Evolutionary conservation across 176 grass and related monocot species (phyloP).

Genomic region (Microstegium vimineum): DNA sequence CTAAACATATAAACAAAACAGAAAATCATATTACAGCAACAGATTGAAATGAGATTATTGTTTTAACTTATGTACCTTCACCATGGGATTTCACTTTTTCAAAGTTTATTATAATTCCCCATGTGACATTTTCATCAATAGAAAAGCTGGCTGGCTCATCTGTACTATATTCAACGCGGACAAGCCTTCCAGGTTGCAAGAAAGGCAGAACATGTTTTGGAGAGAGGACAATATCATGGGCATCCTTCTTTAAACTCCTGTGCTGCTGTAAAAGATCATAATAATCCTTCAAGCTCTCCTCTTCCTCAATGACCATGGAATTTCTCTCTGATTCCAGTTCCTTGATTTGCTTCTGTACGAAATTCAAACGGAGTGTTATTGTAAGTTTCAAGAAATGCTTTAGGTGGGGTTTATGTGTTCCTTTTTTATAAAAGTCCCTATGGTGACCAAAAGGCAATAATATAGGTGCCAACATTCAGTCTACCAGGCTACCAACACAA

Average conservation of each 20-base stretch:
- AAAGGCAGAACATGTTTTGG: constrained; percentile 90
- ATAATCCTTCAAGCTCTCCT: constrained; percentile 83
- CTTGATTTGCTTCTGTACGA: constrained; percentile 77
- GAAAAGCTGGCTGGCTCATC: constrained; percentile 48
- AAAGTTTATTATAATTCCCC: constrained; percentile 90
- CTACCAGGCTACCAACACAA: too few relatives aligned
- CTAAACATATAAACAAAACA: background rate
- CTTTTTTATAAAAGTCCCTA: background rate
- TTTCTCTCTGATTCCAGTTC: constrained; percentile 82
- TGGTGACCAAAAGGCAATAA: background rate
- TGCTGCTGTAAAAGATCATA: constrained; percentile 87
- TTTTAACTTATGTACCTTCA: constrained; percentile 56
- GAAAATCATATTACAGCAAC: background rate
- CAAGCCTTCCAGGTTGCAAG: constrained; percentile 90
- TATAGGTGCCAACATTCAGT: too few relatives aligned
- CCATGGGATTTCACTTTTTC: constrained; percentile 60
- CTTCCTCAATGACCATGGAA: constrained; percentile 94
- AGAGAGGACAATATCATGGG: constrained; percentile 62
- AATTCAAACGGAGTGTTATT: constrained; percentile 13
- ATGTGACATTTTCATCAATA: constrained; percentile 47
- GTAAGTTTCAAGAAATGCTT: constrained; percentile 18
- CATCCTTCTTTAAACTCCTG: constrained; percentile 74
- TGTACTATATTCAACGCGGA: constrained; percentile 42
- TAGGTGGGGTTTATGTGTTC: background rate
- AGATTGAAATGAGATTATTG: background rate